A percentile compares a stretch with the other conserved stretches of the same genome.
Evolutionary conservation across 2,329 filamentous ascomycete species (phyloP).

Genomic region (Calonectria ilicicola): DNA sequence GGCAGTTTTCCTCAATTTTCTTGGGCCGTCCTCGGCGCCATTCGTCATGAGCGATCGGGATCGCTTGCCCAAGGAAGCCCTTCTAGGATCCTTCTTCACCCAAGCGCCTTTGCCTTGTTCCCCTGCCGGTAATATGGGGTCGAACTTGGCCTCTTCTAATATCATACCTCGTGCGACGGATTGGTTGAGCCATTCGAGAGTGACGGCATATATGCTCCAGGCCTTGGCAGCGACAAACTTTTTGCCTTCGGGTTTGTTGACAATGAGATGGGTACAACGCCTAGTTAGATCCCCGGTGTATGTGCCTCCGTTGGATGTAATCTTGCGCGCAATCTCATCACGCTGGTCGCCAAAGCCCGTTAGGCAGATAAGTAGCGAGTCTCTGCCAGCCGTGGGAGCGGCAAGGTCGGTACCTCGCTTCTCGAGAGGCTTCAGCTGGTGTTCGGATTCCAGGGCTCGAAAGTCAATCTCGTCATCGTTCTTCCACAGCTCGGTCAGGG

Average conservation of each 20-base stretch:
- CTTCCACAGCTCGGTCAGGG: conserved; percentile 84
- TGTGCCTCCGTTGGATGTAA: conserved; percentile 78
- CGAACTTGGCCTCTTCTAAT: conserved; percentile 86
- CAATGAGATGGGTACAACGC: conserved; percentile 88
- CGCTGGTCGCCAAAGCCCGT: conserved; percentile 74
- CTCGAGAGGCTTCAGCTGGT: conserved; percentile 74
- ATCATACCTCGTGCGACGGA: conserved; percentile 90
- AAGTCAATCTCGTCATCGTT: conserved; percentile 83
- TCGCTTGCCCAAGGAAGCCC: conserved; percentile 69
- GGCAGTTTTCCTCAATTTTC: conserved; percentile 88
- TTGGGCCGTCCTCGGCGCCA: conserved; percentile 68
- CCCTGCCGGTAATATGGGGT: conserved; percentile 76
- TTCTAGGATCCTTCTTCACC: conserved; percentile 63
- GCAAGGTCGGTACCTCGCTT: conserved; percentile 57
- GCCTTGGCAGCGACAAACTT: conserved; percentile 90
- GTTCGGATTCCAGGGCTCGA: conserved; percentile 72
- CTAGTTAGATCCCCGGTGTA: conserved; percentile 92
- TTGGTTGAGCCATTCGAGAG: conserved; percentile 86
- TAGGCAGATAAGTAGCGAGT: conserved; percentile 63
- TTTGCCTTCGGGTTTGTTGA: conserved; percentile 80
- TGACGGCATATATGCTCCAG: conserved; percentile 86
- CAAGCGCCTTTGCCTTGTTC: conserved; percentile 84
- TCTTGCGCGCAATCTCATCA: conserved; percentile 75
- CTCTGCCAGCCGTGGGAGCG: conserved; percentile 43
- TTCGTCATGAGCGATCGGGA: conserved; percentile 61